Evolutionary conservation across 169 alveolate species (phyloP), one percentile per base, ranked within the genome.

Genomic region (Theileria sp.): DNA sequence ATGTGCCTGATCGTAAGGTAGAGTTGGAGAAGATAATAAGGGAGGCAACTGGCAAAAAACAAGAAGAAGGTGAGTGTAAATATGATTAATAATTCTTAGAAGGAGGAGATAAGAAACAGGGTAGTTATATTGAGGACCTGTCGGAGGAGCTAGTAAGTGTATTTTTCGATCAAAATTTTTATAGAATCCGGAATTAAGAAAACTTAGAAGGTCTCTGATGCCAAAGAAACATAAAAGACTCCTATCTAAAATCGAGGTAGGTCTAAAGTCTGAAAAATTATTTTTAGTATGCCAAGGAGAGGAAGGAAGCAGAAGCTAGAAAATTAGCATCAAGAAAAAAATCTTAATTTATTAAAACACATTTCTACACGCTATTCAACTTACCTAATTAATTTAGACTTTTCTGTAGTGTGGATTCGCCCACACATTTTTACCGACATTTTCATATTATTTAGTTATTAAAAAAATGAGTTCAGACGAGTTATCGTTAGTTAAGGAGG

Each of bases 391-490:
- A 23, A 32, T 64, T 23, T 64, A 64, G 36, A 28, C 25, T 64
- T 64, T 30, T 38, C 26, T 64, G 72, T 64, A 64, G 72, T 64
- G 72, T 64, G 32, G 54, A 23, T 32, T 15, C 32, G 44, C 25
- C 50, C 50, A 64, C 72, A 30, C 50, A 65, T 38, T 34, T 50
- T 72, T n/a, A 23, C 69, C 65, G 77, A 77, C 76, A 70, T 80
- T 75, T 72, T 56, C 72, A 54, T 15, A 44, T 0, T 64, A 77
- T 66, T 60, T 62, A 64, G 58, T 73, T 71, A 28, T 64, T 5
- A 80, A 79, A 34, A 87, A 69, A 54, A 65, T 86, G 84, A 81
- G 56, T 44, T 87, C 84, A 79, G 87, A 83, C 79, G 89, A 70
- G 58, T 23, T 71, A 50, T 60, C 82, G 54, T 36, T 79, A 34